Base-by-base conservation (phyloP, 768 basidiomycete species). In the Calocybe gangraenosa region DNA sequence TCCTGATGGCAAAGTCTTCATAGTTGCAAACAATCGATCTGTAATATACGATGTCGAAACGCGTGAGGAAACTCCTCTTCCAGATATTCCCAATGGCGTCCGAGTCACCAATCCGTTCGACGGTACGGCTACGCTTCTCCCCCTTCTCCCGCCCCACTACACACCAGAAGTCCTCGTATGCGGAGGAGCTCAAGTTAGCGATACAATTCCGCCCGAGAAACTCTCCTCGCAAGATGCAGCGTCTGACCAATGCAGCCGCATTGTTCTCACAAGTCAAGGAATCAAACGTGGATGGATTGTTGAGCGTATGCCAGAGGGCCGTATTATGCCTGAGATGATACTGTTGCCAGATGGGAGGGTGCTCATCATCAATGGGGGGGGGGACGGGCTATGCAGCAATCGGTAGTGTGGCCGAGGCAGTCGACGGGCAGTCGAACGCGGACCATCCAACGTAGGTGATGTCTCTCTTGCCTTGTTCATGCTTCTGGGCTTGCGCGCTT, bases 121-220 rank as follows among this genome's bases (percentile, higher is more conserved):
- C 52, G 60, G 64, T 41, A 65, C 58, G 23, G 68, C 57, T 34
- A 60, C 61, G 17, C 54, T 69, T 17, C 61, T 69, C 7, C 67
- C 67, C 3, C 54, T 69, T 3, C 62, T 62, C 1, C 62, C 66
- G 14, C 63, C 62, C 1, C 56, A 68, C 34, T 75, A 65, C 46
- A 71, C 63, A 7, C 70, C 73, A 2, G 69, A 71, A 47, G 60
- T 74, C 31, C 60, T 75, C 25, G 64, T 74, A 36, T 75, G 73
- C 51, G 73, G 73, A 31, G 73, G 74, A 18, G 60, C 66, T 8
- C 64, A 58, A 3, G 51, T 62, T 1, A 60, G 56, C 42, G 65
- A 68, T 37, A 57, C 47, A 7, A 57, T 58, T 8, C 52, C 62
- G 2, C 40, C 63, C 3, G 53, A 43, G 6, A 52, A 62, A 6